Base-by-base conservation (phyloP, 2,329 filamentous ascomycete genomes). In the Atkinsonella hypoxylon region DNA sequence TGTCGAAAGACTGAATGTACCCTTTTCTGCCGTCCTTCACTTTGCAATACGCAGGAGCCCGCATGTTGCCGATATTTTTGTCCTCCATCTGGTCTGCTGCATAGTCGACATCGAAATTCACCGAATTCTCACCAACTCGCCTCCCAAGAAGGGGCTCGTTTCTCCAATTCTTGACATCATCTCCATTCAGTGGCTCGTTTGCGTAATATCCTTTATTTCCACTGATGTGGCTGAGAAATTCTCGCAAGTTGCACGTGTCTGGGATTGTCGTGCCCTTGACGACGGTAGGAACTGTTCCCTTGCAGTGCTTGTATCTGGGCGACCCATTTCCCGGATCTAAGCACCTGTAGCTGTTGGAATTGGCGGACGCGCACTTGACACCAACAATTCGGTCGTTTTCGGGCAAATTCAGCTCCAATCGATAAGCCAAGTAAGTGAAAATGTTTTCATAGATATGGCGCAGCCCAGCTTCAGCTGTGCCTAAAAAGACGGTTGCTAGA, bases 191-290 rank as follows among this genome's bases (percentile, higher is more conserved):
- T 20, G 9, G 42, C 17, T 22, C n/a, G 9, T 44, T 44, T 22
- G 8, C 8, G 22, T 26, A 26, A 44, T n/a, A n/a, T n/a, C 42
- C 42, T 26, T 22, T 44, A 20, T 44, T 44, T 15, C 42, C 42
- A 30, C 42, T 44, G 42, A 44, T 44, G 42, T 44, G 42, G 42
- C 42, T 44, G 22, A 44, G 42, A 30, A 44, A 44, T 18, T 44
- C 42, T 44, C 42, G 42, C 42, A 44, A 44, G 22, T 15, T 44
- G 42, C 42, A 44, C 22, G 42, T 44, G 42, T 44, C 17, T 44
- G 42, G 42, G 15, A 44, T 44, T 22, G 42, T 44, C 20, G 4
- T 44, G 42, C 42, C 42, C 18, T 30, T 44, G 22, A 44, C 15
- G 20, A 44, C 42, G 42, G 20, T 44, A 20, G 42, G 26, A 44